Evolutionary conservation across 2,329 filamentous ascomycete species (phyloP), one percentile per base, ranked within the genome.

Genomic region (Myrmaecium sp.): DNA sequence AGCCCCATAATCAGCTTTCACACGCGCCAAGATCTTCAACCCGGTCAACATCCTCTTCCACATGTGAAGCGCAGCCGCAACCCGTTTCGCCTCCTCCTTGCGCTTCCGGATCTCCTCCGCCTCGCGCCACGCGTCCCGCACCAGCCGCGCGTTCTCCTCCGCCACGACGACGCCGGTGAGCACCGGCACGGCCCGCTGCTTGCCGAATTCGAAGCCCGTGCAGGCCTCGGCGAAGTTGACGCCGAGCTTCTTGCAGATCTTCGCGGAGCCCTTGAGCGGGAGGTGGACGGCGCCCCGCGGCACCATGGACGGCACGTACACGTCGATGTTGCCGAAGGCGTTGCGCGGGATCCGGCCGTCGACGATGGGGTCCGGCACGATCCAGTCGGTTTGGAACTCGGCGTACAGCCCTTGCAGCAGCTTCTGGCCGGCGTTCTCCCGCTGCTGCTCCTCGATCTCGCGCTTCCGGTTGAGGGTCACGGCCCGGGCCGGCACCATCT

Each of bases 171-270:
- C 82, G 1, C 86, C 89, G 28, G 80, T 76, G 15, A 95, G 77
- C 1, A 94, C 72, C 0, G 89, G 89, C 1, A 95, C 82, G 4
- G 89, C 89, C 64, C 89, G 84, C 33, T 89, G 77, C 40, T 89
- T 76, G 0, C 86, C 86, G 47, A 95, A 98, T 45, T 98, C 89
- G 46, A 98, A 98, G 2, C 82, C 89, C 0, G 84, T 84, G 3
- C 93, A 89, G 1, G 89, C 89, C 51, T 95, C 89, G 0, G 89
- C 89, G 40, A 74, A 91, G 44, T 94, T 83, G 19, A 95, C 76
- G 4, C 71, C 70, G 0, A 98, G 60, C 33, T 78, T 74, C 46
- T 80, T 82, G 49, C 86, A 94, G 2, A 94, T 68, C 25, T 74
- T 73, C 17, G 75, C 72, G 0, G 74, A 76, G 1, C 81, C 81